These are phyloP conservation scores for Pestalotiopsis sp. DNA, from an alignment of 2,329 filamentous ascomycete genomes.

Conservation along the genomic window DNA sequence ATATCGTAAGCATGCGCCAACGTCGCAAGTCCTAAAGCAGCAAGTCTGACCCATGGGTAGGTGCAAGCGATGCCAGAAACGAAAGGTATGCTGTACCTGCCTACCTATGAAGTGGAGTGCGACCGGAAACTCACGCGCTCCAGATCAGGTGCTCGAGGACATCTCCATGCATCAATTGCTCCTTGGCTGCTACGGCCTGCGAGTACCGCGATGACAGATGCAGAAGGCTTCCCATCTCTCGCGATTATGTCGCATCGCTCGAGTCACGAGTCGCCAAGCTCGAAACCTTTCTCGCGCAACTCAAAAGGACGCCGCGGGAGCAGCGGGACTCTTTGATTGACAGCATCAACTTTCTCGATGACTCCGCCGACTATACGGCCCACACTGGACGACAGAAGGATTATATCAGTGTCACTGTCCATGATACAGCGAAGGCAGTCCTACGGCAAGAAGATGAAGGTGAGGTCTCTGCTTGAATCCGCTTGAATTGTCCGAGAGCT, in stretches of 20 bases:
- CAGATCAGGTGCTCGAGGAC: slow-evolving; percentile 24
- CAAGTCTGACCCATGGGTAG: not conserved
- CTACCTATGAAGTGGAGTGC: too few species aligned
- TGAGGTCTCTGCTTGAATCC: not conserved
- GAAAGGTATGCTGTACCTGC: not conserved
- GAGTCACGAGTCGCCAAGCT: slow-evolving; percentile 15
- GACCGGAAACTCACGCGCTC: not conserved
- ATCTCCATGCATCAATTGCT: slow-evolving; percentile 20
- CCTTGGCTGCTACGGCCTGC: slow-evolving; percentile 16
- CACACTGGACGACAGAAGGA: not conserved
- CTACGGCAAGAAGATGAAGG: not conserved
- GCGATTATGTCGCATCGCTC: slow-evolving; percentile 17
- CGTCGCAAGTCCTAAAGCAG: not conserved
- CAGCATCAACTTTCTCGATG: slow-evolving; percentile 34
- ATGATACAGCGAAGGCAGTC: not conserved
- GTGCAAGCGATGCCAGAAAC: not conserved
- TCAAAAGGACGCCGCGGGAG: slow-evolving; percentile 36
- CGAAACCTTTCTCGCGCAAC: slow-evolving; percentile 16
- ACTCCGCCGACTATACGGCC: slow-evolving; percentile 17
- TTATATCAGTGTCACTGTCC: not conserved
- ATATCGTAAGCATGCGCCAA: not conserved
- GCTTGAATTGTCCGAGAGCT: not conserved
- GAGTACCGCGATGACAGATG: slow-evolving; percentile 22
- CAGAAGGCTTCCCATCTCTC: slow-evolving; percentile 19
- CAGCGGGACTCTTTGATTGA: slow-evolving; percentile 31